Base-by-base conservation (phyloP, 2,329 filamentous ascomycete genomes). In the Pyrenochaeta sp. region DNA sequence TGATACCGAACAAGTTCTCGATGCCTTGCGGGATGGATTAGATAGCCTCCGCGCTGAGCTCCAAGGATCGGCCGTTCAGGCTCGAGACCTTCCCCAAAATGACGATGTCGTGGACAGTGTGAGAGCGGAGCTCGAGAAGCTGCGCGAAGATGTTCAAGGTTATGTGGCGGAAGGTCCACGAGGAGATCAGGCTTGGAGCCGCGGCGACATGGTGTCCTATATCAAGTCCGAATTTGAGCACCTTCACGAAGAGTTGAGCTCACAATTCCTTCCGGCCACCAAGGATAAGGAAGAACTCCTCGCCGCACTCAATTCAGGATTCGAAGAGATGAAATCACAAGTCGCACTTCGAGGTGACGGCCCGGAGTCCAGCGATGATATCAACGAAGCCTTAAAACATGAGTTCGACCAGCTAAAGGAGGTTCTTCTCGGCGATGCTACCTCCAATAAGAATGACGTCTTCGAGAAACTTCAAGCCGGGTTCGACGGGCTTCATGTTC, bases 1-100 rank as follows among this genome's bases (percentile, higher is more conserved):
- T 52, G 91, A 95, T 70, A 94, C 92, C 0, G 92, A 97, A 73
- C 91, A 97, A 72, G 87, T 96, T 11, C 81, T 97, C 4, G 91
- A 95, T 72, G 90, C 92, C 0, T 88, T 96, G 37, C 94, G 92
- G 63, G 91, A 96, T 69, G 92, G 92, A 0, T 83, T 97, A 12
- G 92, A 96, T 63, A 88, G 86, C 61, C 84, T 98, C 6, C 87
- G 92, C 10, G 78, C 81, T 11, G 90, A 96, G 53, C 90, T 98
- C 49, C 91, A 97, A 69, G 81, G 81, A 37, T 96, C 96, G 61
- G 87, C 95, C 52, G 88, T 93, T 65, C 87, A 87, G 41, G 85
- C 87, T 7, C 82, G 86, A 14, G 90, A 90, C 54, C 82, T 85
- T 1, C 83, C 87, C 1, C 85, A 85, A 17, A 91, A 93, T 55